Evolutionary conservation across 192 early-diverging fungal species (phyloP), one percentile per base, ranked within the genome.

Genomic region (Linnemannia schmuckeri): DNA sequence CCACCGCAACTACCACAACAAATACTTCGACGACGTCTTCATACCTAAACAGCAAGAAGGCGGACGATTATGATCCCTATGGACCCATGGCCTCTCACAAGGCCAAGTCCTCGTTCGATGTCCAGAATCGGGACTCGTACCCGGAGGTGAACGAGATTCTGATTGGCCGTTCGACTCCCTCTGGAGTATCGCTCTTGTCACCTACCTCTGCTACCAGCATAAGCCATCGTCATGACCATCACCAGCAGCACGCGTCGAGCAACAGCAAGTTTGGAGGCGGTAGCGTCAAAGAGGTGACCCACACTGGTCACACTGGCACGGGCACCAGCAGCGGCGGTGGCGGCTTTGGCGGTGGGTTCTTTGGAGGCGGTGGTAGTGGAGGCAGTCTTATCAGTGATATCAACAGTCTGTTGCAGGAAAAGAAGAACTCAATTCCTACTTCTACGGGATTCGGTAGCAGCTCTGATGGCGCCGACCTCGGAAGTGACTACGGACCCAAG

Each of bases 221-320:
- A 70, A 87, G 85, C 54, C 76, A 87, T 78, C 85, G 85, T 47
- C 79, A 87, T 52, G 85, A 87, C 30, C 83, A 79, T 63, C 55
- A 68, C 69, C 76, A 77, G 72, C 40, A 68, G 38, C 52, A 72
- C 3, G n/a, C 7, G 46, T 42, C n/a, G 61, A 46, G 72, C 30
- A 30, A 18, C 38, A 42, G 70, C 38, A 42, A 10, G 20, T 71
- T 33, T 47, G 46, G 44, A 41, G 63, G 76, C 17, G 66, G n/a
- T 47, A 73, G 7, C 30, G 22, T 17, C 12, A 66, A 33, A 12
- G 61, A 66, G 13, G 30, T 66, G 18, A 18, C 49, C 15, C 49
- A 41, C 40, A 44, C 27, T 41, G 24, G 4, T 37, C 18, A 15
- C 76, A 68, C 15, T 24, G 71, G 35, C 47, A 68, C 27, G 24